phyloP scores from a whole-genome alignment of 176 grass and related monocot species.

The Miscanthus lutarioriparius region DNA sequence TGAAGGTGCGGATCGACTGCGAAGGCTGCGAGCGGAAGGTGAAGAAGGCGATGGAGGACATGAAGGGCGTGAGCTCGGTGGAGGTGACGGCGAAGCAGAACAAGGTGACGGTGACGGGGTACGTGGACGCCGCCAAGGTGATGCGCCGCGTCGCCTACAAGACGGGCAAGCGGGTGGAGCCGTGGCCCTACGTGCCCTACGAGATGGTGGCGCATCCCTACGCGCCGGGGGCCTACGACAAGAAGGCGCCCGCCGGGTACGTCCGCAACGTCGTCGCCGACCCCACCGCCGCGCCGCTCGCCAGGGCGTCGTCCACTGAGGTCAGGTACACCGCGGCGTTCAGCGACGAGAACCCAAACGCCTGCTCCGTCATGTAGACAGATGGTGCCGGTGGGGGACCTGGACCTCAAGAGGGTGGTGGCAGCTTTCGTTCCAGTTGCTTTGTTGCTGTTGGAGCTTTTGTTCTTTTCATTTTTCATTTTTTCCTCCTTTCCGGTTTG shows the following conservation, averaged over 20 bases:
- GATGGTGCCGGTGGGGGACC: background rate
- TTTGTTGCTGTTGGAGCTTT: background rate
- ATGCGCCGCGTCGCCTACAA: constrained; percentile 60
- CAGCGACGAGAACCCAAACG: constrained; percentile 94
- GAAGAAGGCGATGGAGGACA: constrained; percentile 57
- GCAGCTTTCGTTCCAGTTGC: background rate
- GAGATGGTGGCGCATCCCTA: constrained; percentile 77
- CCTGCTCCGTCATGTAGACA: constrained; percentile 62
- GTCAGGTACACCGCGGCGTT: constrained; percentile 60
- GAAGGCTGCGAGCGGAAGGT: constrained; percentile 94
- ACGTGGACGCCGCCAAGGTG: constrained; percentile 72
- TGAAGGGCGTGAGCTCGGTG: constrained; percentile 70
- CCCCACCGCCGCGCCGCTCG: constrained; percentile 64
- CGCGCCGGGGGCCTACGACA: constrained; percentile 78
- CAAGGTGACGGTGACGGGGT: constrained; percentile 78
- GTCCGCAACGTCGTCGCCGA: constrained; percentile 65
- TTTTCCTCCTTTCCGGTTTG: background rate
- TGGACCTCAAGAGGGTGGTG: no score
- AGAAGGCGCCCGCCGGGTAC: constrained; percentile 66
- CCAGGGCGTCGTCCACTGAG: constrained; percentile 70
- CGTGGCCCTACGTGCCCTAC: constrained; percentile 85
- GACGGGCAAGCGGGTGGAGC: constrained; percentile 79
- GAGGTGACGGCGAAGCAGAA: constrained; percentile 63
- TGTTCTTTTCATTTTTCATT: background rate
- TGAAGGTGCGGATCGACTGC: constrained; percentile 95